These are phyloP conservation scores for Xylaria intraflava DNA, from an alignment of 495 filamentous ascomycete genomes.

Conservation along the genomic window DNA sequence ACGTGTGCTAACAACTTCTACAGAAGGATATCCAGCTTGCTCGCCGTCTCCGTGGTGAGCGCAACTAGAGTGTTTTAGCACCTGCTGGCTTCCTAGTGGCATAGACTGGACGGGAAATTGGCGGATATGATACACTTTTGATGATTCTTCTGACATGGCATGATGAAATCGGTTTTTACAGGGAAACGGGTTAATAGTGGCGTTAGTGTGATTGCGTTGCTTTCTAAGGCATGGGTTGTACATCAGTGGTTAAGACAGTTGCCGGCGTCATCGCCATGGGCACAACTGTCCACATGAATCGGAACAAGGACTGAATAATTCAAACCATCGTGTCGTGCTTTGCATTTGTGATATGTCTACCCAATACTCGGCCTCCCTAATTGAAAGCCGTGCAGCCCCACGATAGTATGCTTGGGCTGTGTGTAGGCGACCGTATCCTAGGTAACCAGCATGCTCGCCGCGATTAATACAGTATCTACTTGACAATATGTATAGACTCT, in stretches of 20 bases:
- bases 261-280: slow-evolving; percentile 4
- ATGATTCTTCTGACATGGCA: slow-evolving; percentile 28
- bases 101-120: slow-evolving; percentile 7
- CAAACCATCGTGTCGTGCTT: not conserved
- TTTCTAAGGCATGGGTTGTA: slow-evolving; percentile 26
- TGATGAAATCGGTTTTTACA: slow-evolving; percentile 28
- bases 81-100: slow-evolving; percentile 1
- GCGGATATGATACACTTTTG: slow-evolving; percentile 21
- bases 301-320: slow-evolving; percentile 11
- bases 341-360: not conserved
- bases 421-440: too few relatives aligned
- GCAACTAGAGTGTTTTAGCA: slow-evolving; percentile 44
- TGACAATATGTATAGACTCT: too few relatives aligned
- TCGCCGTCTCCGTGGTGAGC: slow-evolving; percentile 93
- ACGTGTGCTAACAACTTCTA: slow-evolving; percentile 34
- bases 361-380: not conserved
- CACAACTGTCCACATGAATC: slow-evolving; percentile 20
- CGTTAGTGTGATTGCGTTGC: slow-evolving; percentile 35
- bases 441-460: too few relatives aligned
- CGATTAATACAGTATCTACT: too few relatives aligned
- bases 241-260: slow-evolving; percentile 21
- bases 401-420: too few relatives aligned
- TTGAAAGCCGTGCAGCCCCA: too few relatives aligned
- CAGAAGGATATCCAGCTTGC: slow-evolving; percentile 95
- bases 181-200: slow-evolving; percentile 33